Percentiles rank a stretch among this genome's conserved stretches.
These are phyloP conservation scores for Penicillium concentricum DNA, from an alignment of 2,329 filamentous ascomycete species.

Conservation along the genomic window DNA sequence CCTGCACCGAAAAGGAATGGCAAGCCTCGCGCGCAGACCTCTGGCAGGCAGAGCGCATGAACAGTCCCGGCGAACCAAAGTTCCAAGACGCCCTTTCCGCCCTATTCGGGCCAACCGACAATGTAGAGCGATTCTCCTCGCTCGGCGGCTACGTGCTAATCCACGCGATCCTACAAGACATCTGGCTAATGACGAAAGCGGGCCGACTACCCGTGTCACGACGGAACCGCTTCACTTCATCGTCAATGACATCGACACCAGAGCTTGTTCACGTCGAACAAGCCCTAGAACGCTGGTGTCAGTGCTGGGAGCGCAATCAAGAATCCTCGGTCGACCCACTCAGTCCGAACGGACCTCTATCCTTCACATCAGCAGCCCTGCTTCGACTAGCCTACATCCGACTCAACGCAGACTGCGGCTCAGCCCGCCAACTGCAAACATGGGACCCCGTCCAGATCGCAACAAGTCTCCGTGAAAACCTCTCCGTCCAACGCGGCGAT, in stretches of 20 bases:
- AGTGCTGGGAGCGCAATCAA: constrained; percentile 38
- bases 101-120: constrained; percentile 23
- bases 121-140: constrained; percentile 31
- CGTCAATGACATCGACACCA: constrained; percentile 23
- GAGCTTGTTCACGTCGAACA: constrained; percentile 32
- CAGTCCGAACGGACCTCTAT: constrained; percentile 34
- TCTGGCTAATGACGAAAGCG: constrained; percentile 36
- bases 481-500: constrained; percentile 48
- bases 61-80: constrained; percentile 25
- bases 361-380: constrained; percentile 35
- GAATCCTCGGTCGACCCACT: constrained; percentile 37
- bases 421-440: constrained; percentile 31
- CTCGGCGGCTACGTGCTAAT: constrained; percentile 36
- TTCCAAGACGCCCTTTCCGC: constrained; percentile 30
- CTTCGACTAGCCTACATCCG: constrained; percentile 36
- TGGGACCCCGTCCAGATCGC: constrained; percentile 35
- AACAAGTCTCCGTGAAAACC: constrained; percentile 30
- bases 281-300: constrained; percentile 36
- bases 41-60: constrained; percentile 28
- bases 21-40: constrained; percentile 23
- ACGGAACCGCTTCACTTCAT: constrained; percentile 11
- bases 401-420: constrained; percentile 35
- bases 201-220: constrained; percentile 26
- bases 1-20: constrained; percentile 36
- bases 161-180: constrained; percentile 34